A percentile compares a stretch with the other conserved stretches of the same genome.
These are phyloP conservation scores for Staphylotrichum longicolle DNA, from an alignment of 495 filamentous ascomycete species.

Conservation along the genomic window DNA sequence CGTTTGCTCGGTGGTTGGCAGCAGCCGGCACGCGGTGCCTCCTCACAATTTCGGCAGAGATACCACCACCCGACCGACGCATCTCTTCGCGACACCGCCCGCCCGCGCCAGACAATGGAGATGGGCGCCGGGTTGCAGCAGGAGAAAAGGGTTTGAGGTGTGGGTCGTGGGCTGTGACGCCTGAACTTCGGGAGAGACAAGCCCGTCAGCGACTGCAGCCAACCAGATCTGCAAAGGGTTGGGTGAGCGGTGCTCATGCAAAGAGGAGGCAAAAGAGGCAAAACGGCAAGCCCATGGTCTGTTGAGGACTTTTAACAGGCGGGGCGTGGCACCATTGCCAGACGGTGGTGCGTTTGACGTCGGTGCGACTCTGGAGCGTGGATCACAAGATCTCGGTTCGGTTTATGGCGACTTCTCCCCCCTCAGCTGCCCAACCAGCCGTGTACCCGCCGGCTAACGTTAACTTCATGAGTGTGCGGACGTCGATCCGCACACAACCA, in stretches of 20 bases:
- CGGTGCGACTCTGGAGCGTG: no score
- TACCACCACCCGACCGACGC: neutral
- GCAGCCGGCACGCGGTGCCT: no score
- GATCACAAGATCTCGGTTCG: no score
- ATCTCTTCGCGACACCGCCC: neutral
- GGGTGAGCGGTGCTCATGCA: neutral
- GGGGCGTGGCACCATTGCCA: neutral
- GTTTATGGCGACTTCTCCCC: no score
- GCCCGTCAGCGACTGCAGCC: neutral
- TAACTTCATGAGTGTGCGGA: no score
- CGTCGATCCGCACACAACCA: no score
- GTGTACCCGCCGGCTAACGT: no score
- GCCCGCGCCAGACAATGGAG: neutral
- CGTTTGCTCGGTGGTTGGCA: neutral
- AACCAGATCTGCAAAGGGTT: neutral
- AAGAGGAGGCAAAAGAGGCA: neutral
- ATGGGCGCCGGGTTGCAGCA: constrained; percentile 1
- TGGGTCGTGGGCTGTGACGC: neutral
- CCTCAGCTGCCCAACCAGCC: no score
- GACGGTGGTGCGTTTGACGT: no score
- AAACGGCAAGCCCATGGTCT: neutral
- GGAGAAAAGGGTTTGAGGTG: neutral
- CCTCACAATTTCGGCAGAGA: no score
- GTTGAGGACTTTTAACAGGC: neutral
- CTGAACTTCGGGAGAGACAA: constrained; percentile 3